Percentiles rank a stretch among this genome's conserved stretches.
phyloP scores from a whole-genome alignment of 2,329 filamentous ascomycete genomes.

The Arthrobotrys iridis region DNA sequence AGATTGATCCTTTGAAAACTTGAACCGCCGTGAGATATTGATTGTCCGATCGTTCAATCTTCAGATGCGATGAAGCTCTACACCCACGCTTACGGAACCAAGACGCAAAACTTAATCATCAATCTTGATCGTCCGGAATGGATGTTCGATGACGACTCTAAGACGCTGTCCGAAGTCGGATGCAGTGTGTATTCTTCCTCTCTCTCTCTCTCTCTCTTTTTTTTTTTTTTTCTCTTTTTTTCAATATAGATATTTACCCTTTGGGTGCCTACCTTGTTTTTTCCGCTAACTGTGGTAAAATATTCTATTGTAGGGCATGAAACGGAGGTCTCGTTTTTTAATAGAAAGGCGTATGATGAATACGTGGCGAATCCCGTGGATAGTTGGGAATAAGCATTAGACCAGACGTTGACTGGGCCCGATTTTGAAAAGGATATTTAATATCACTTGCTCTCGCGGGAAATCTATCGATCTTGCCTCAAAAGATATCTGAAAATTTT shows the following conservation, averaged over 20 bases:
- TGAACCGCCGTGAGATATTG: background rate
- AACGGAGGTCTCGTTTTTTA: slow-evolving; percentile 59
- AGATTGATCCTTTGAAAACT: too few species aligned
- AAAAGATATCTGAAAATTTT: too few species aligned
- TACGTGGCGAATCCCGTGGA: slow-evolving; percentile 57
- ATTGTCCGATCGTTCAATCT: background rate
- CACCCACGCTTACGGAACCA: slow-evolving; percentile 59
- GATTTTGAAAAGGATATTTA: too few species aligned
- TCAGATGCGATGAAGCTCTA: slow-evolving; percentile 58
- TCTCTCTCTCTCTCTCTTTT: background rate
- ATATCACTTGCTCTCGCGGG: too few species aligned
- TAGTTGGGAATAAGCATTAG: slow-evolving; percentile 55
- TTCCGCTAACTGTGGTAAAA: too few species aligned
- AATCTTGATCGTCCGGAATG: slow-evolving; percentile 57
- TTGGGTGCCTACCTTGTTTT: background rate
- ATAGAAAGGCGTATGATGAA: slow-evolving; percentile 56
- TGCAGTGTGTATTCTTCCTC: slow-evolving; percentile 54
- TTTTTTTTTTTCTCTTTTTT: background rate
- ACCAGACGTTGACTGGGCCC: too few species aligned
- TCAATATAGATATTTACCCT: background rate
- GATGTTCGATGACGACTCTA: slow-evolving; percentile 56
- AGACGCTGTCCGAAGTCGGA: slow-evolving; percentile 56
- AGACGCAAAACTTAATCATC: slow-evolving; percentile 59
- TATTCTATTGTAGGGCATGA: slow-evolving; percentile 56
- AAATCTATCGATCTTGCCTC: too few species aligned